phyloP scores from a whole-genome alignment of 352 stramenopile genomes.

The Thalassiosira hispida region DNA sequence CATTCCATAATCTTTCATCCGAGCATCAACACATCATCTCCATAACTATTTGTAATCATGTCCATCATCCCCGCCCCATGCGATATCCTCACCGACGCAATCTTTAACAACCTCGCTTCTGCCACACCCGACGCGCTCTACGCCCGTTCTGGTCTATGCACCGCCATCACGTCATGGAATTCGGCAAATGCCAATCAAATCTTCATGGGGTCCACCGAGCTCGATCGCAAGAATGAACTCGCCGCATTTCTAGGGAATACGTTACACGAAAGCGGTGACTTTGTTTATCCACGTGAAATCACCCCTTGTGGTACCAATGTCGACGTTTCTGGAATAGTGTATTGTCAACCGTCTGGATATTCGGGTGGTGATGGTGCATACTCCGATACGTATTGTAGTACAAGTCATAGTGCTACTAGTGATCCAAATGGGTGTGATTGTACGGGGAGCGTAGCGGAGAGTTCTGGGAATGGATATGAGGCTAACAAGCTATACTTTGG shows the following conservation, averaged over 20 bases:
- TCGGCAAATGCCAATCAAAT: background rate
- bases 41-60: no score
- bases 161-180: background rate
- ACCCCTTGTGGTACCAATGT: background rate
- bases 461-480: background rate
- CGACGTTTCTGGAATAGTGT: background rate
- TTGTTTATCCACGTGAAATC: background rate
- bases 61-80: no score
- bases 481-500: slow-evolving; percentile 20
- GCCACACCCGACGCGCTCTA: background rate
- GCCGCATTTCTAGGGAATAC: background rate
- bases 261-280: background rate
- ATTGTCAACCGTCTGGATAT: background rate
- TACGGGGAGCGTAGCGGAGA: background rate
- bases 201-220: background rate
- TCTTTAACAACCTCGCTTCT: background rate
- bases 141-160: background rate
- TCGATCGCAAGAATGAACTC: background rate
- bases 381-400: background rate
- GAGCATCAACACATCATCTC: no score
- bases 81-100: background rate
- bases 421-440: background rate
- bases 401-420: no score
- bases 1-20: no score
- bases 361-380: background rate